A percentile compares a stretch with the other conserved stretches of the same genome.
Evolutionary conservation across 2,329 filamentous ascomycete species (phyloP).

Genomic region (Taxawa tesnikishii): DNA sequence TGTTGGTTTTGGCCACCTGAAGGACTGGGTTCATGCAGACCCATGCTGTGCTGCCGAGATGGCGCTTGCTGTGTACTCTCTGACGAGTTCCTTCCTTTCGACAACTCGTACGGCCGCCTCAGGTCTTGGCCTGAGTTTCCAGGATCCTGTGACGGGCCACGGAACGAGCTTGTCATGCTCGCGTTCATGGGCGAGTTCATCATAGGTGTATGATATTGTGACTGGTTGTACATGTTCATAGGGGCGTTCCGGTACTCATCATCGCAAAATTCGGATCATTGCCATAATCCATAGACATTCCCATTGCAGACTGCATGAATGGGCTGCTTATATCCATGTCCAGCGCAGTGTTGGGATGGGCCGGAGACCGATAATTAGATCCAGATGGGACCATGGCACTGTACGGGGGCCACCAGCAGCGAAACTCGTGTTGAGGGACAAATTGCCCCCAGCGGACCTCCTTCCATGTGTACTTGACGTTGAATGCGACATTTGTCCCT

Average conservation of each 20-base stretch:
- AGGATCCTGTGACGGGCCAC: constrained; percentile 18
- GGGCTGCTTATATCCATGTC: constrained; percentile 32
- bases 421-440: constrained; percentile 30
- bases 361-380: constrained; percentile 31
- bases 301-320: constrained; percentile 25
- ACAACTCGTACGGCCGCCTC: constrained; percentile 5
- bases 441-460: constrained; percentile 18
- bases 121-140: constrained; percentile 14
- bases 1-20: too few relatives aligned
- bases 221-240: constrained; percentile 25
- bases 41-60: constrained; percentile 7
- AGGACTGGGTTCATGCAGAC: too few relatives aligned
- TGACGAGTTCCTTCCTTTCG: constrained; percentile 4
- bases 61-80: constrained; percentile 3
- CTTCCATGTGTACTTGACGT: constrained; percentile 2
- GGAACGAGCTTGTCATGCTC: constrained; percentile 15
- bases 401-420: constrained; percentile 18
- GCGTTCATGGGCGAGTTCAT: constrained; percentile 26
- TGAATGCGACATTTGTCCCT: constrained; percentile 2
- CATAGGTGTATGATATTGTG: constrained; percentile 25
- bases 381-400: constrained; percentile 23
- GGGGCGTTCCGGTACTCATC: constrained; percentile 22
- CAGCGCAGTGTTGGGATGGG: constrained; percentile 22
- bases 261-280: constrained; percentile 21
- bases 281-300: constrained; percentile 30